Evolutionary conservation across 2,329 filamentous ascomycete genomes (phyloP).

Genomic region (Teratosphaeria nubilosa): DNA sequence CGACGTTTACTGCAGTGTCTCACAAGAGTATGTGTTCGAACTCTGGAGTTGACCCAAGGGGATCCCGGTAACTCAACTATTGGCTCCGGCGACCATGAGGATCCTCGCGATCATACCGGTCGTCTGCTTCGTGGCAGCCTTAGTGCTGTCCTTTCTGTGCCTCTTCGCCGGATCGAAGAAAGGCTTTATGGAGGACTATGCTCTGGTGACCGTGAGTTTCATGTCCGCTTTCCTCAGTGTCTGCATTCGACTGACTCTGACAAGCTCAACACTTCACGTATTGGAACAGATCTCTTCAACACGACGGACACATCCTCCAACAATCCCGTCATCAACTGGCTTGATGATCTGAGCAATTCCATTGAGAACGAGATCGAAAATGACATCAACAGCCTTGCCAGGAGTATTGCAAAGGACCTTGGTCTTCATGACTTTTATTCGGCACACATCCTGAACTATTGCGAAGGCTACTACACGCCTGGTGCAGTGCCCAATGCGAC

Average conservation of each 20-base stretch:
- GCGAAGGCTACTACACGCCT: constrained; percentile 40
- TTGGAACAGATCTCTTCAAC: constrained; percentile 33
- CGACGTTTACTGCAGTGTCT: not conserved
- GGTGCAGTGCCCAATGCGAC: constrained; percentile 33
- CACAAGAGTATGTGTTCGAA: not conserved
- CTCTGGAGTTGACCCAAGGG: not conserved
- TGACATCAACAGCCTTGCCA: constrained; percentile 28
- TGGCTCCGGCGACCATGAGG: constrained; percentile 3
- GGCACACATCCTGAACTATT: constrained; percentile 51
- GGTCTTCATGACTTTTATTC: constrained; percentile 53
- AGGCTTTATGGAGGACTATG: constrained; percentile 46
- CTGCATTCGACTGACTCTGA: not conserved
- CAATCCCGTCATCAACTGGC: constrained; percentile 20
- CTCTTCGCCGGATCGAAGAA: constrained; percentile 51
- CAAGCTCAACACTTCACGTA: constrained; percentile 45
- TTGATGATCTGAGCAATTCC: constrained; percentile 23
- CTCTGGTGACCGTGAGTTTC: constrained; percentile 38
- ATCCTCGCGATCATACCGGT: constrained; percentile 11
- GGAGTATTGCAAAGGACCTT: constrained; percentile 36
- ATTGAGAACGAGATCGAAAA: constrained; percentile 33
- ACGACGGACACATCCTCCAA: constrained; percentile 13
- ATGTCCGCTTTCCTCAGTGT: not conserved
- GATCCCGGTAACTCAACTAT: not conserved
- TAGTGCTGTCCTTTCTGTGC: constrained; percentile 50
- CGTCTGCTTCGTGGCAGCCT: constrained; percentile 38